A percentile compares a stretch with the other conserved stretches of the same genome.
These are phyloP conservation scores for Corynascus novoguineensis DNA, from an alignment of 495 filamentous ascomycete species.

Conservation along the genomic window DNA sequence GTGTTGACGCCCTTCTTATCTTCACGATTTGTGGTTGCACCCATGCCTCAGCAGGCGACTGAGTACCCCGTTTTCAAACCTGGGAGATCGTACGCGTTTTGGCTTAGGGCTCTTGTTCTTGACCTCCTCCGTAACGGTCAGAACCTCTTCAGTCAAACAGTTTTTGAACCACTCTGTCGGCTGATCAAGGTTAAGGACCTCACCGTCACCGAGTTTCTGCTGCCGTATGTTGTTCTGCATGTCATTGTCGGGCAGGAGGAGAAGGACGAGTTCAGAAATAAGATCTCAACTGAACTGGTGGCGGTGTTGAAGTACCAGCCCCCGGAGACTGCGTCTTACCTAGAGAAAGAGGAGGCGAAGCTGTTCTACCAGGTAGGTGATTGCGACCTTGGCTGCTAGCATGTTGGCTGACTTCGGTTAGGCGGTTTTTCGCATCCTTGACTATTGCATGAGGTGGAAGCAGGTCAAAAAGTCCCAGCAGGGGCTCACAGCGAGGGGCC, in stretches of 20 bases:
- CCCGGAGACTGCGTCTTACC: slow-evolving; percentile 45
- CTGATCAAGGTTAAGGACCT: slow-evolving; percentile 78
- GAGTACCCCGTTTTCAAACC: slow-evolving; percentile 73
- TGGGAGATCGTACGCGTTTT: slow-evolving; percentile 61
- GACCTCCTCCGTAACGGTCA: slow-evolving; percentile 72
- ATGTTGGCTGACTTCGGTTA: slow-evolving; percentile 29
- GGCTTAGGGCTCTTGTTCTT: slow-evolving; percentile 73
- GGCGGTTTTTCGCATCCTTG: slow-evolving; percentile 84
- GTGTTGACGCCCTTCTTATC: slow-evolving; percentile 78
- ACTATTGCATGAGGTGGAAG: slow-evolving; percentile 86
- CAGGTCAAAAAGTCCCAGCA: slow-evolving; percentile 54
- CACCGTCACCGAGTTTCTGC: slow-evolving; percentile 73
- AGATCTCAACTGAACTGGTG: slow-evolving; percentile 65
- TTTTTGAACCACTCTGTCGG: slow-evolving; percentile 75
- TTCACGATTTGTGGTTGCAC: slow-evolving; percentile 70
- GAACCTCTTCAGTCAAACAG: slow-evolving; percentile 59
- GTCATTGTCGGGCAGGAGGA: slow-evolving; percentile 61
- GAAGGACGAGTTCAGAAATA: slow-evolving; percentile 55
- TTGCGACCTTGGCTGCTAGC: background rate
- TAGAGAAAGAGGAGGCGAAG: slow-evolving; percentile 63
- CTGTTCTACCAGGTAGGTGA: slow-evolving; percentile 68
- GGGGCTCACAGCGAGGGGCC: slow-evolving; percentile 33
- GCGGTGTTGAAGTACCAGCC: slow-evolving; percentile 61
- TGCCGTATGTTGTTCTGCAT: slow-evolving; percentile 80
- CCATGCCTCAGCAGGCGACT: slow-evolving; percentile 47